Percentiles rank a stretch among this genome's conserved stretches.
Evolutionary conservation across 176 grass and related monocot genomes (phyloP).

Genomic region (Oryza meyeriana): DNA sequence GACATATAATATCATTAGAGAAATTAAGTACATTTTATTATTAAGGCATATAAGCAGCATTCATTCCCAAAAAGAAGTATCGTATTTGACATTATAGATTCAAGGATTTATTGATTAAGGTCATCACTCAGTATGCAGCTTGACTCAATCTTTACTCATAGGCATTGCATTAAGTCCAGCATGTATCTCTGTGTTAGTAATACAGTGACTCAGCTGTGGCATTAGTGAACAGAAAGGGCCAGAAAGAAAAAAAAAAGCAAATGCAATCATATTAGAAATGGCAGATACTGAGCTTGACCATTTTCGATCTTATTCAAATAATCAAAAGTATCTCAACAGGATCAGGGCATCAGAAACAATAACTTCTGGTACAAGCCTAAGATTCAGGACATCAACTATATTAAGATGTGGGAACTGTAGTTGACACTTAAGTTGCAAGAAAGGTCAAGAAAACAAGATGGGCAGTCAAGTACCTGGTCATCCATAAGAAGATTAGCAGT

Average conservation of each 20-base stretch:
- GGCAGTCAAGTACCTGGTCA: conserved; percentile 48
- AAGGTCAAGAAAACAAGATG: not conserved
- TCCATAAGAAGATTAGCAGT: conserved; percentile 99
- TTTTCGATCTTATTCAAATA: not conserved
- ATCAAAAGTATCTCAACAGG: not conserved
- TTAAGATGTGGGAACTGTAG: not conserved
- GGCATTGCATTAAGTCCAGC: not conserved
- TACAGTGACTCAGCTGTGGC: not conserved
- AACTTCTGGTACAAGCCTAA: not conserved
- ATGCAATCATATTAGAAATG: not conserved
- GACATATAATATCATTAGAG: not conserved
- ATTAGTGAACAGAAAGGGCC: not conserved
- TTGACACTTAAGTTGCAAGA: not conserved
- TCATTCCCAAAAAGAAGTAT: not conserved
- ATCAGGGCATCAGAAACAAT: not conserved
- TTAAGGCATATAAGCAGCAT: not conserved
- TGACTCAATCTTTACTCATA: not conserved
- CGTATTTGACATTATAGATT: not conserved
- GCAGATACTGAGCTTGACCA: not conserved
- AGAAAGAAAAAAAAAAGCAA: not conserved
- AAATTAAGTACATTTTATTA: not conserved
- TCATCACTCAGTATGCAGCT: not conserved
- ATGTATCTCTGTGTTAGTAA: not conserved
- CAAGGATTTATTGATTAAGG: too few relatives aligned
- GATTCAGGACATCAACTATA: not conserved